Evolutionary conservation across 1,139 yeast species (phyloP).

Genomic region (Spencermartinsiella ligniputridi): DNA sequence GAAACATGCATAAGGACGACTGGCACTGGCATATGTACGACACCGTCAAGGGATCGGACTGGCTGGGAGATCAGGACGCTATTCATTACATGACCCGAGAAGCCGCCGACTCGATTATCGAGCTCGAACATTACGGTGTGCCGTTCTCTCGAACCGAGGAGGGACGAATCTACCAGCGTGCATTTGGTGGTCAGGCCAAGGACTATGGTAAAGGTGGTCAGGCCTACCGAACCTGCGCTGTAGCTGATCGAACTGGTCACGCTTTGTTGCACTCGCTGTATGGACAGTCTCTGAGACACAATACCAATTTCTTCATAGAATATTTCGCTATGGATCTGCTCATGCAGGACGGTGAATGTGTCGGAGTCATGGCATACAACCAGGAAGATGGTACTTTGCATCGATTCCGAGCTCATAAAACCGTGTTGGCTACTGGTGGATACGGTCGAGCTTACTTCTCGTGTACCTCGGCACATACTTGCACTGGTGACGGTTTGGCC

Average conservation of each 20-base stretch:
- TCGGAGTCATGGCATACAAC: constrained; percentile 95
- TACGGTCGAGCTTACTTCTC: constrained; percentile 98
- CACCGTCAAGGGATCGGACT: constrained; percentile 99
- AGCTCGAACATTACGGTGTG: constrained; percentile 96
- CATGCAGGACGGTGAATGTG: constrained; percentile 95
- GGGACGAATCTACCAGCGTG: constrained; percentile 97
- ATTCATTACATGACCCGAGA: constrained; percentile 99
- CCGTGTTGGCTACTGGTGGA: constrained; percentile 98
- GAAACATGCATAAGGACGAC: constrained; percentile 96
- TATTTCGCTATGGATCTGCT: constrained; percentile 92
- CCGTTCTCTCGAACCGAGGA: constrained; percentile 97
- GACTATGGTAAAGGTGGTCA: constrained; percentile 98
- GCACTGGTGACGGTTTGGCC: constrained; percentile 99
- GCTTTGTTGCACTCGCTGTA: constrained; percentile 93
- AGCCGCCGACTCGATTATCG: constrained; percentile 94
- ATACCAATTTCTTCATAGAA: constrained; percentile 97
- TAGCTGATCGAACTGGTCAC: constrained; percentile 98
- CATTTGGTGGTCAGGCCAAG: constrained; percentile 96
- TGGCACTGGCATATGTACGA: constrained; percentile 99
- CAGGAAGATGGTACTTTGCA: constrained; percentile 98
- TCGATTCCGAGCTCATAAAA: constrained; percentile 94
- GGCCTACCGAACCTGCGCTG: constrained; percentile 99
- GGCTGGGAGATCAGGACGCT: constrained; percentile 99
- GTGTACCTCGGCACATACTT: constrained; percentile 98
- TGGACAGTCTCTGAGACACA: constrained; percentile 95